These are phyloP conservation scores for Saxophila tyrrhenica DNA, from an alignment of 495 filamentous ascomycete species.

Conservation along the genomic window DNA sequence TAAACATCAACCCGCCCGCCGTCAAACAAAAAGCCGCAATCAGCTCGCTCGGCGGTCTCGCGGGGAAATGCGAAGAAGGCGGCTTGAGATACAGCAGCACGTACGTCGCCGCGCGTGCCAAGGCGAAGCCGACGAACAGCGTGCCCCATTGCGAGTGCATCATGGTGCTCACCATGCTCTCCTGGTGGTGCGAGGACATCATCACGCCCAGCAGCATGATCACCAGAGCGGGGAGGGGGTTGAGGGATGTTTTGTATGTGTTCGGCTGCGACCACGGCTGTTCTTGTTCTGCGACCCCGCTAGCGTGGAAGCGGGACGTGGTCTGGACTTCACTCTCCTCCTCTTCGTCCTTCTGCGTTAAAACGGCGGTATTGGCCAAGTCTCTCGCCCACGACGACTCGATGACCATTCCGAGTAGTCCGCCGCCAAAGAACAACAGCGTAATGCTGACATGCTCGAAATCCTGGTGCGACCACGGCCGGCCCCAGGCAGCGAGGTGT, in stretches of 20 bases:
- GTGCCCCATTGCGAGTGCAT: constrained; percentile 92
- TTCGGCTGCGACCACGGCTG: constrained; percentile 43
- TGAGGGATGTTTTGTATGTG: constrained; percentile 66
- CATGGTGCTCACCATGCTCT: constrained; percentile 76
- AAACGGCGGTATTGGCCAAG: constrained; percentile 56
- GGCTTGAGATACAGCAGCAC: constrained; percentile 67
- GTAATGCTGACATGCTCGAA: constrained; percentile 90
- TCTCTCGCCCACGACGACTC: constrained; percentile 62
- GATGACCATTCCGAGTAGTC: constrained; percentile 89
- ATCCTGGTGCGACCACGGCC: constrained; percentile 63
- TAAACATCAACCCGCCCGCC: constrained; percentile 80
- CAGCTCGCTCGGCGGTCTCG: constrained; percentile 84
- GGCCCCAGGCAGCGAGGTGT: constrained; percentile 62
- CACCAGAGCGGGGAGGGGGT: constrained; percentile 79
- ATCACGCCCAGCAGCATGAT: constrained; percentile 79
- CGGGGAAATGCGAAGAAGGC: constrained; percentile 72
- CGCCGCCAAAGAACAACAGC: constrained; percentile 87
- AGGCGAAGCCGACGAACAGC: constrained; percentile 68
- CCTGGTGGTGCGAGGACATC: constrained; percentile 90
- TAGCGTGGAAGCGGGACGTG: constrained; percentile 17
- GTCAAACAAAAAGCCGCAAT: constrained; percentile 78
- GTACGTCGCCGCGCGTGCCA: constrained; percentile 72
- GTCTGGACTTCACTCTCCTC: neutral
- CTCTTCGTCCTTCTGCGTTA: constrained; percentile 16
- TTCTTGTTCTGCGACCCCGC: constrained; percentile 19